A percentile compares a stretch with the other conserved stretches of the same genome.
phyloP scores from a whole-genome alignment of 2,329 filamentous ascomycete genomes.

The Corinectria fuckeliana region DNA sequence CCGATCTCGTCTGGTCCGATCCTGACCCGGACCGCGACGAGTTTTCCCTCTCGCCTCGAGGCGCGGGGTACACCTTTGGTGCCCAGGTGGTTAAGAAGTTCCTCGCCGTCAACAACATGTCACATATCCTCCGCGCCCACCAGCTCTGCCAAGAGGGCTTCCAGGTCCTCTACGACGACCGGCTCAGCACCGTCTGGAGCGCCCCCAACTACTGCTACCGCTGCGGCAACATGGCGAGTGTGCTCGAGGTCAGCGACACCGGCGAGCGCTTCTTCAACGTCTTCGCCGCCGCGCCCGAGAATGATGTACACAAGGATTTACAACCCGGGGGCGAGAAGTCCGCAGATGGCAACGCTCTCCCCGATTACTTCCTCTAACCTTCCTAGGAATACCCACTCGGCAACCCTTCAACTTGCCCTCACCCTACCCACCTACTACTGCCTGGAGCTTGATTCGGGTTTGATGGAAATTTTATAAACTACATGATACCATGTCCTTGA shows the following conservation, averaged over 20 bases:
- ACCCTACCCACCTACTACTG: conserved; percentile 11
- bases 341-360: conserved; percentile 68
- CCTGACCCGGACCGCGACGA: conserved; percentile 97
- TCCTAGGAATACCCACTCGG: background rate
- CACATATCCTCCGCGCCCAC: conserved; percentile 95
- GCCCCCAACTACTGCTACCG: conserved; percentile 96
- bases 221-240: conserved; percentile 96
- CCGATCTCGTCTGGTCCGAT: conserved; percentile 98
- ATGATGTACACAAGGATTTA: conserved; percentile 87
- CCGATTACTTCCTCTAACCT: conserved; percentile 72
- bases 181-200: conserved; percentile 95
- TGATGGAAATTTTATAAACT: conserved; percentile 27
- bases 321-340: conserved; percentile 77
- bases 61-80: conserved; percentile 96
- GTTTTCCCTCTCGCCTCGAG: conserved; percentile 90
- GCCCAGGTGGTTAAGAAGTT: conserved; percentile 99
- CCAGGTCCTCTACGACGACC: conserved; percentile 94
- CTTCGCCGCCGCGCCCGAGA: conserved; percentile 95
- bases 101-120: conserved; percentile 96
- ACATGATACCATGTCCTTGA: conserved; percentile 37
- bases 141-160: conserved; percentile 98
- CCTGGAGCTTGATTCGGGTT: conserved; percentile 19
- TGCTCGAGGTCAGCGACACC: conserved; percentile 92
- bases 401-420: background rate
- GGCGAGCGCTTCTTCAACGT: conserved; percentile 97